Evolutionary conservation across 441 rosid genomes (phyloP), one percentile per base, ranked within the genome.

Genomic region (Melastoma candidum): DNA sequence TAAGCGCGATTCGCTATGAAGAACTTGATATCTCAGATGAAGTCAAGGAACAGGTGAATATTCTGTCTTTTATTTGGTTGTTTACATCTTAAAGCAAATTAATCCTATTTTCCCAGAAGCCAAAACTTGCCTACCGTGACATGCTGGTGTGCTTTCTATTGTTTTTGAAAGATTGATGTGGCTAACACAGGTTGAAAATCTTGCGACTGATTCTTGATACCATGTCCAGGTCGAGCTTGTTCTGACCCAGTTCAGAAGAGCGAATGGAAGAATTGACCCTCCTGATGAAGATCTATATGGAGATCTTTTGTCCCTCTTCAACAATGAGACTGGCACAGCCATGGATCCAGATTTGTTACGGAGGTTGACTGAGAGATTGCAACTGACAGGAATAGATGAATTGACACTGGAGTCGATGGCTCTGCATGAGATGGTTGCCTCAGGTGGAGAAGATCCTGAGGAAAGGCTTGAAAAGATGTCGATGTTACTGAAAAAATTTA

Each of bases 271-370:
- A 49, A 77, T 80, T 11, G 93, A 84, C 53, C 80, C 95, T 6
- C 95, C 82, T 51, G 97, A 89, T 65, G 84, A 82, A 46, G 97
- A 89, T 63, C 73, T 85, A 3, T 90, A 85, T 12, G 83, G 83
- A 77, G 95, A 89, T 67, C 69, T 82, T 71, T 78, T 78, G 54
- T 80, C 97, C 0, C 67, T 73, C 66, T 64, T 71, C 12, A 86
- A 86, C 48, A 3, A 36, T 9, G 82, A 74, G 46, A 57, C 81
- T 5, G 41, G 41, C 6, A 36, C 41, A 36, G 6, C 77, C 49
- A 77, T 84, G 22, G 95, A 89, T 51, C 74, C 56, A 17, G 88
- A 85, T 3, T 76, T 89, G 2, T 58, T 86, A 2, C 83, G 84
- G 60, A 77, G 95, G 58, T 70, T 89, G 25, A 93, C 93, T 7